Evolutionary conservation across 495 filamentous ascomycete species (phyloP), one percentile per base, ranked within the genome.

Genomic region (Hypomontagnella submonticulosa): DNA sequence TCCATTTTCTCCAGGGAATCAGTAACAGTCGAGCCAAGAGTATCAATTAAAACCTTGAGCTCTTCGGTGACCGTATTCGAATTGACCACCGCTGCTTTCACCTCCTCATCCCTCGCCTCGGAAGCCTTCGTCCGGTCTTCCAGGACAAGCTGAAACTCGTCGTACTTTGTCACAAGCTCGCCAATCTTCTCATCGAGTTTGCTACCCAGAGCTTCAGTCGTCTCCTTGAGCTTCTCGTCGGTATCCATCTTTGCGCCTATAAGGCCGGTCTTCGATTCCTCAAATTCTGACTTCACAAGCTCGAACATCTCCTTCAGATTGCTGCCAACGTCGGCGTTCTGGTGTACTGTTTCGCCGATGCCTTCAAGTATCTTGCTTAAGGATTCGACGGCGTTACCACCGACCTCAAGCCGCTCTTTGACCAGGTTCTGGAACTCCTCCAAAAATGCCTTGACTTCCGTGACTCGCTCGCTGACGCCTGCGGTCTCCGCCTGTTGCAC

Each of bases 61-160:
- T 97, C 93, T 63, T 97, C 93, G 0, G 91, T 87, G 33, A 94
- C 85, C 2, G 85, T 81, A 74, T 90, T 96, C 37, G 89, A 92
- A 53, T 82, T 84, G 4, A 87, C 81, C 19, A 94, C 72, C 8
- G 90, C 83, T 55, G 89, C 87, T 44, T 91, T 85, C 67, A 91
- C 84, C 48, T 88, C 82, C 13, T 80, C 67, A 50, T 90, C 85
- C 50, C 87, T 86, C 46, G 85, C 85, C 53, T 90, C 90, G 40
- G 85, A 82, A 54, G 87, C 84, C 18, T 84, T 87, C 11, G 88
- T 84, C 57, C 89, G 90, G 38, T 88, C 86, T 36, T 93, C 89
- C 23, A 89, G 82, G 4, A 84, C 80, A 11, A 83, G 70, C 70
- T 93, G 90, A 43, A 89, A 86, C 44, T 95, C 91, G 36, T 96